phyloP scores from a whole-genome alignment of 768 basidiomycete species.

The Russula brevipes region DNA sequence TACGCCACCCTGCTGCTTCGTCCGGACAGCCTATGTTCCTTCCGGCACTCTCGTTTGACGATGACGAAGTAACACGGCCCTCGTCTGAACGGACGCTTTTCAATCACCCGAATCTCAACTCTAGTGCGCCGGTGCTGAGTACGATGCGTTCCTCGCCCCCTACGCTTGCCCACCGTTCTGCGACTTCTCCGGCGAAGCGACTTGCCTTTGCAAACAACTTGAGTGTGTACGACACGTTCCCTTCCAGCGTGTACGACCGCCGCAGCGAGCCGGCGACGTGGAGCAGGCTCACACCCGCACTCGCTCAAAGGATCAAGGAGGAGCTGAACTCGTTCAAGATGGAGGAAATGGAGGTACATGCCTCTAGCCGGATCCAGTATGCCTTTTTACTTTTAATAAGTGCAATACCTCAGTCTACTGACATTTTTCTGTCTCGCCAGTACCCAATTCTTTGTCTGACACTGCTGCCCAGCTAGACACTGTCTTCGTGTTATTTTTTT shows the following conservation, averaged over 20 bases:
- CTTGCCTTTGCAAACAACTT: slow-evolving; percentile 88
- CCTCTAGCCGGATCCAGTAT: slow-evolving; percentile 84
- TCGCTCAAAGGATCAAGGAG: slow-evolving; percentile 97
- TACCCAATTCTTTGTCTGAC: slow-evolving; percentile 86
- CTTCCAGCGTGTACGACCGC: slow-evolving; percentile 84
- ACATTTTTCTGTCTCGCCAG: slow-evolving; percentile 35
- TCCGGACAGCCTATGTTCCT: slow-evolving; percentile 34
- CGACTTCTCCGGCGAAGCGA: slow-evolving; percentile 64
- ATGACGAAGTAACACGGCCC: slow-evolving; percentile 35
- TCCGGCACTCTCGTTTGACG: slow-evolving; percentile 56
- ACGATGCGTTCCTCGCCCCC: slow-evolving; percentile 45
- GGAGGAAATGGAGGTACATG: slow-evolving; percentile 99
- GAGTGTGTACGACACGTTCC: slow-evolving; percentile 97
- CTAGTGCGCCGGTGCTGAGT: slow-evolving; percentile 83
- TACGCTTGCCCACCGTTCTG: slow-evolving; percentile 63
- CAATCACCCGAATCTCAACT: slow-evolving; percentile 66
- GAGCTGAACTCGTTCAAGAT: slow-evolving; percentile 98
- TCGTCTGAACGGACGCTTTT: slow-evolving; percentile 55
- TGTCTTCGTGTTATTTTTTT: slow-evolving; percentile 18
- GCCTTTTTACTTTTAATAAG: slow-evolving; percentile 29
- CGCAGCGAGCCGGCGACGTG: slow-evolving; percentile 95
- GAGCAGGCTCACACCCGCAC: slow-evolving; percentile 89
- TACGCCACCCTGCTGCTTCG: slow-evolving; percentile 49
- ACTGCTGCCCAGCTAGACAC: slow-evolving; percentile 27
- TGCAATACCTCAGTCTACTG: slow-evolving; percentile 7